Evolutionary conservation across 108 stramenopile genomes (phyloP).

Genomic region (Nannochloropsis gaditana): DNA sequence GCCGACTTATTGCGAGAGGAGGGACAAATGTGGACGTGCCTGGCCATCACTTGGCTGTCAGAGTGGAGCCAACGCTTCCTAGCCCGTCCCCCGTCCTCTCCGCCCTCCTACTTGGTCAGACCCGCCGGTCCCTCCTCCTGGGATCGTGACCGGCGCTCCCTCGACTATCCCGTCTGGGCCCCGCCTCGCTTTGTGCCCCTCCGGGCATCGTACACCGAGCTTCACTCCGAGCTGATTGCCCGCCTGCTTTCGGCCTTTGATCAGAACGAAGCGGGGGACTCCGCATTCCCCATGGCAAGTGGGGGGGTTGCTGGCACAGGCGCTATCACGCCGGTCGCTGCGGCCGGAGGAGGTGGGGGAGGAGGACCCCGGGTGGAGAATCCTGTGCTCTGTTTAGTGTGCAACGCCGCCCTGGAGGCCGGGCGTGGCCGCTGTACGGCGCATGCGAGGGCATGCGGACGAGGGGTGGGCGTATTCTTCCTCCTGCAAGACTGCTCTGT

Average conservation of each 20-base stretch:
- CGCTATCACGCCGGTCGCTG: neutral
- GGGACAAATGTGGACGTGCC: neutral
- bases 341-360: neutral
- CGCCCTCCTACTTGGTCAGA: neutral
- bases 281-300: neutral
- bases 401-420: constrained; percentile 64
- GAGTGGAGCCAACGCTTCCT: neutral
- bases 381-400: constrained; percentile 49
- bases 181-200: constrained; percentile 5
- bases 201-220: neutral
- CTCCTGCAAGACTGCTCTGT: constrained; percentile 82
- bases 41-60: neutral
- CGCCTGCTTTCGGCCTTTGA: neutral
- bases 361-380: neutral
- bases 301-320: neutral
- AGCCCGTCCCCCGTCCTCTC: neutral
- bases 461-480: constrained; percentile 81
- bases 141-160: neutral
- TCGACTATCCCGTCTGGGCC: neutral
- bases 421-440: constrained; percentile 80
- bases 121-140: neutral
- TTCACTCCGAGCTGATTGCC: neutral
- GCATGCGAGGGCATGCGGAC: constrained; percentile 77
- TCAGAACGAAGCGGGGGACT: neutral
- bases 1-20: neutral